A percentile compares a stretch with the other conserved stretches of the same genome.
Evolutionary conservation across 2,329 filamentous ascomycete species (phyloP).

Genomic region (Colletotrichum liriopes): DNA sequence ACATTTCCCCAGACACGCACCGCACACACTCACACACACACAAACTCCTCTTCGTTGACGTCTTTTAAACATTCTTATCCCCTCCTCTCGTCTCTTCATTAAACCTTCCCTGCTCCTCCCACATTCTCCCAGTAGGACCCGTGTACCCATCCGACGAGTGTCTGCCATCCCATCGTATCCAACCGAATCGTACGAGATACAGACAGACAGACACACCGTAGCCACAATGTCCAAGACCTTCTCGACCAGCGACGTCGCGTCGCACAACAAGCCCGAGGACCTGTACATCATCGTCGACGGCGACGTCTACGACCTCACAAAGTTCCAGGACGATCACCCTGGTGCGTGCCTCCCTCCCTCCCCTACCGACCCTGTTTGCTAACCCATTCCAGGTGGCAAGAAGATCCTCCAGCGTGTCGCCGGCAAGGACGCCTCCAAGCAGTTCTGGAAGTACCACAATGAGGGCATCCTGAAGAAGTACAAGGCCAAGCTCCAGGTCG

Average conservation of each 20-base stretch:
- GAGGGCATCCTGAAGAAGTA: conserved; percentile 92
- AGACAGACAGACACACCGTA: conserved; percentile 30
- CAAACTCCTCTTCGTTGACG: conserved; percentile 8
- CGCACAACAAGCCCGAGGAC: conserved; percentile 89
- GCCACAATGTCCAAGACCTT: conserved; percentile 88
- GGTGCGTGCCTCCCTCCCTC: conserved; percentile 65
- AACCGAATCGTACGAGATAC: conserved; percentile 19
- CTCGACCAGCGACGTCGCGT: conserved; percentile 86
- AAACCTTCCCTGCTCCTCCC: conserved; percentile 22
- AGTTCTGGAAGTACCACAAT: conserved; percentile 85
- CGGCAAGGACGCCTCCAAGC: conserved; percentile 77
- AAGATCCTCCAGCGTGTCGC: conserved; percentile 76
- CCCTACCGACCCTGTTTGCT: not conserved
- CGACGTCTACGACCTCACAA: conserved; percentile 96
- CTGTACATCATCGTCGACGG: conserved; percentile 94
- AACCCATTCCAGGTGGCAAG: conserved; percentile 66
- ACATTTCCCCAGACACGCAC: conserved; percentile 24
- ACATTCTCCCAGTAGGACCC: not conserved
- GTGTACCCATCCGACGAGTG: conserved; percentile 10
- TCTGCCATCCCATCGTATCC: not conserved
- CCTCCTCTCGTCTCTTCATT: conserved; percentile 1
- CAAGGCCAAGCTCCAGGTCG: conserved; percentile 81
- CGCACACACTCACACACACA: not conserved
- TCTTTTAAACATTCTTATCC: conserved; percentile 34
- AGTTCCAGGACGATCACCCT: conserved; percentile 88